These are phyloP conservation scores for Phoma sp. DNA, from an alignment of 2,329 filamentous ascomycete species.

Conservation along the genomic window DNA sequence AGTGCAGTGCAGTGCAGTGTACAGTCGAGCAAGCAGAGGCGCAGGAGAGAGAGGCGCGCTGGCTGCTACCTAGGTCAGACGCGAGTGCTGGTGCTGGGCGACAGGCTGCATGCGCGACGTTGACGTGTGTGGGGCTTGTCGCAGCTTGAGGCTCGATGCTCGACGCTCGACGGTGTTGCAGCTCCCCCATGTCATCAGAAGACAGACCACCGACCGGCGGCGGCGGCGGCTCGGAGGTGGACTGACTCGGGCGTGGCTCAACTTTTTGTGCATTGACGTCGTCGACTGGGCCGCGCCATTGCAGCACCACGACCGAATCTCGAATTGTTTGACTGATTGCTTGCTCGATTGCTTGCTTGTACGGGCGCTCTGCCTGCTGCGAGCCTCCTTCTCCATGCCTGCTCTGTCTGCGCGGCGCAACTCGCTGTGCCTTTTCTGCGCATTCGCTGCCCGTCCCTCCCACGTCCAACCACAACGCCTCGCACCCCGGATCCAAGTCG, in stretches of 20 bases:
- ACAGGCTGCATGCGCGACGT: constrained; percentile 13
- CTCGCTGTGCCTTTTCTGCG: constrained; percentile 51
- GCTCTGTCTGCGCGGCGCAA: constrained; percentile 33
- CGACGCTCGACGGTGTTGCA: constrained; percentile 13
- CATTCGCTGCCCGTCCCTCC: constrained; percentile 36
- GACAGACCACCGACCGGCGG: not conserved
- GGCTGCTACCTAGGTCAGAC: no score
- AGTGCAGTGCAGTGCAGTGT: no score
- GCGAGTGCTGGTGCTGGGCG: not conserved
- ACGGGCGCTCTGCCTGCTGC: not conserved
- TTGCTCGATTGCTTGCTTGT: no score
- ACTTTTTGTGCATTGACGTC: constrained; percentile 34
- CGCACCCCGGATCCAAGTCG: constrained; percentile 35
- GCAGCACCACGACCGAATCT: no score
- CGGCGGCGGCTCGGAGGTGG: constrained; percentile 16
- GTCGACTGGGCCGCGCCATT: constrained; percentile 1
- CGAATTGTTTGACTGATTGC: no score
- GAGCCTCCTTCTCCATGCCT: constrained; percentile 31
- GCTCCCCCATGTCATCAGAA: not conserved
- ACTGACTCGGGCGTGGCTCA: constrained; percentile 23
- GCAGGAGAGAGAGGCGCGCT: not conserved
- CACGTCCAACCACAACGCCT: constrained; percentile 27
- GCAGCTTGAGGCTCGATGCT: constrained; percentile 11
- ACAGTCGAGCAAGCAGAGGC: not conserved
- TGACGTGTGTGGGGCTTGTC: constrained; percentile 25